These are phyloP conservation scores for Tetrahymena malaccensis DNA, from an alignment of 73 alveolate species.

Conservation along the genomic window DNA sequence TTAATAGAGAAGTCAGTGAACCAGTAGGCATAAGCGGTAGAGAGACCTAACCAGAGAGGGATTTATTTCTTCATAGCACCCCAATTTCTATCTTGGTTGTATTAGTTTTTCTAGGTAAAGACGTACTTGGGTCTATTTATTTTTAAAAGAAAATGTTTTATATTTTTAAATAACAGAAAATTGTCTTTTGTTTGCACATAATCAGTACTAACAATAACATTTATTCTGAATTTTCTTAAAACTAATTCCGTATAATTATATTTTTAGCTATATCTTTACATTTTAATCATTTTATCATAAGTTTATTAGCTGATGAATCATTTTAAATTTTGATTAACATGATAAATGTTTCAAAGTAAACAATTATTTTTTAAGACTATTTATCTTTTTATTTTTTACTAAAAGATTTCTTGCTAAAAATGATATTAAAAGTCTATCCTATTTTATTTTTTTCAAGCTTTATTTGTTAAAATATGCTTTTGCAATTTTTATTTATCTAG, in stretches of 20 bases:
- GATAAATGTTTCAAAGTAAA: neutral
- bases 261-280: neutral
- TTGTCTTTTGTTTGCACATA: neutral
- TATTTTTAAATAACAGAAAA: neutral
- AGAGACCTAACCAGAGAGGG: neutral
- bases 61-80: neutral
- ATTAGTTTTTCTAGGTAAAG: neutral
- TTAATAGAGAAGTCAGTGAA: neutral
- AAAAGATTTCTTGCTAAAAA: neutral
- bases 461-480: too few relatives aligned
- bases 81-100: neutral
- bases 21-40: neutral
- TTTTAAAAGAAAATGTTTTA: neutral
- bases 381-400: neutral
- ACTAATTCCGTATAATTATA: too few relatives aligned
- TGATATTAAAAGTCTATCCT: neutral
- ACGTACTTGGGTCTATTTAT: neutral
- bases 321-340: neutral
- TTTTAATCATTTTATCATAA: neutral
- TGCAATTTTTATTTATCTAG: neutral
- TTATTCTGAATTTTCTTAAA: neutral
- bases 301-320: neutral
- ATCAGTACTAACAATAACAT: neutral
- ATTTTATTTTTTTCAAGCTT: neutral
- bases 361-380: neutral